Conservation (phyloP, 805 yeast species). For the Cyberlindnera petersonii region DNA sequence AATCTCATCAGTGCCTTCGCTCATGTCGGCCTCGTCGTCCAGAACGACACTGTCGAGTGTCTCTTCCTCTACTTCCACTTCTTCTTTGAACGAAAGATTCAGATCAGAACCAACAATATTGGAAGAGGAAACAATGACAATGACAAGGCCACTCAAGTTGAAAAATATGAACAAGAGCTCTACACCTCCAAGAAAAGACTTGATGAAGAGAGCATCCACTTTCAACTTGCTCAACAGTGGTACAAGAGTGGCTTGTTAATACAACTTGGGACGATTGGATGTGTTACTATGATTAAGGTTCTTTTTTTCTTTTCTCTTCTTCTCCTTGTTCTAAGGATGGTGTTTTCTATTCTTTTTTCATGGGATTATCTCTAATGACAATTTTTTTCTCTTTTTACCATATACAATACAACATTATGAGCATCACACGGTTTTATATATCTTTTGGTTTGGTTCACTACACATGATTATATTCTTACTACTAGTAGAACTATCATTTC, state of each 20-base stretch:
- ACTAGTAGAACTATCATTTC: too few species aligned
- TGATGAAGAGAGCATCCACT: constrained; percentile 8
- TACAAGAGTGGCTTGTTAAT: constrained; percentile 7
- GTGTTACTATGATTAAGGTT: not conserved
- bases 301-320: too few species aligned
- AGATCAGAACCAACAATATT: constrained; percentile 8
- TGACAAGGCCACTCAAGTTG: constrained; percentile 21
- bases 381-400: too few species aligned
- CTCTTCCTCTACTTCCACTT: constrained; percentile 17
- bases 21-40: constrained; percentile 39
- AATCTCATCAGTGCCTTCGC: constrained; percentile 32
- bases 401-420: too few species aligned
- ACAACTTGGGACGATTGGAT: too few species aligned
- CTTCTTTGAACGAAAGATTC: constrained; percentile 17
- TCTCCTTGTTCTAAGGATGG: too few species aligned
- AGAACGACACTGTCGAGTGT: constrained; percentile 33
- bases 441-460: too few species aligned
- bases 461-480: too few species aligned
- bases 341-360: too few species aligned
- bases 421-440: too few species aligned
- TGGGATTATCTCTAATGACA: too few species aligned
- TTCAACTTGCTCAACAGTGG: constrained; percentile 15
- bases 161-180: constrained; percentile 20
- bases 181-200: constrained; percentile 9
- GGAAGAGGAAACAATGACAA: constrained; percentile 10